Evolutionary conservation across 2,329 filamentous ascomycete species (phyloP), one percentile per base, ranked within the genome.

Genomic region (Fusarium subtropicale): DNA sequence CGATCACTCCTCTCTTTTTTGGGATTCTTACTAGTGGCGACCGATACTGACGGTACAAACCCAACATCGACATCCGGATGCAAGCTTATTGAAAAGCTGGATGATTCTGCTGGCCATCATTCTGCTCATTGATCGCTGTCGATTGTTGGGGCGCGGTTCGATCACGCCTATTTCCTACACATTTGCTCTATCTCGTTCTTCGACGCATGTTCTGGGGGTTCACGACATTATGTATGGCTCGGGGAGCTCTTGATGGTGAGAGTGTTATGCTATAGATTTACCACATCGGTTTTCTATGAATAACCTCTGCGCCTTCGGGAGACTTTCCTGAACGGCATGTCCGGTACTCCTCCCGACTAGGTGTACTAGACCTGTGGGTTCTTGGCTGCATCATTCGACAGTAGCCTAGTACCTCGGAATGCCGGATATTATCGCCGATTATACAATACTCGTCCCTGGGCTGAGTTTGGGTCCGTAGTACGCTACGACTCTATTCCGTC

Each of bases 111-210:
- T 72, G 70, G 55, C 57, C 58, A 69, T 56, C 56, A 65, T 70
- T 59, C 55, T 56, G 71, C 71, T 62, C 61, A 72, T 69, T 67
- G 69, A 68, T 74, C 68, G 60, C 63, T 66, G 71, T 73, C 70
- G 69, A 75, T 69, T 64, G 72, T 73, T 72, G 63, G 68, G 64
- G 44, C 74, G 68, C 71, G 58, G 65, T 66, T 68, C 69, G 66
- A 62, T 66, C 55, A 69, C 60, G 71, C 71, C 64, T 73, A 61
- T 75, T 79, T 75, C 75, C 64, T 72, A 76, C 75, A 73, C 78
- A 77, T 75, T 73, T 77, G 76, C 76, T 80, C 75, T 80, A 79
- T 80, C 78, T 81, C 73, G 79, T 80, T 81, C 79, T 82, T 80
- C 78, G 78, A 81, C 77, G 73, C 71, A 75, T 78, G 69, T 76